These are phyloP conservation scores for Leccinum ochraceum DNA, from an alignment of 768 basidiomycete genomes.

Conservation along the genomic window DNA sequence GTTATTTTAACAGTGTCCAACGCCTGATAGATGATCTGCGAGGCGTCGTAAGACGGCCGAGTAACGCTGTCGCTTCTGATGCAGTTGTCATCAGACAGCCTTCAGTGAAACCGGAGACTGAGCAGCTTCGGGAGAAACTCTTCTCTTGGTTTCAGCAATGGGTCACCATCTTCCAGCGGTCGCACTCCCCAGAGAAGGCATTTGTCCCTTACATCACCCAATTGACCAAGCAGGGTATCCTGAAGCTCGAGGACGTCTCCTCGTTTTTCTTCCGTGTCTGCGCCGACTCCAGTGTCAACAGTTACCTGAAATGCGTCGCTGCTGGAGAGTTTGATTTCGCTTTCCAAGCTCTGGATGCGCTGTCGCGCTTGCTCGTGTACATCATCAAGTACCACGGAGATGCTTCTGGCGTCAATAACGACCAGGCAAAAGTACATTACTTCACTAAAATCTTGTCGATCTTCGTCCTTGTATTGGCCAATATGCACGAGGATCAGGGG, in stretches of 20 bases:
- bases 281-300: conserved; percentile 90
- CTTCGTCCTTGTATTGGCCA: conserved; percentile 93
- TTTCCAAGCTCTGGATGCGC: conserved; percentile 93
- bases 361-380: conserved; percentile 93
- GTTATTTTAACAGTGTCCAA: conserved; percentile 50
- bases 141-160: conserved; percentile 90
- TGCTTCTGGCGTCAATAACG: conserved; percentile 87
- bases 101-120: conserved; percentile 67
- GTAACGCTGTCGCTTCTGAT: conserved; percentile 41
- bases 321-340: conserved; percentile 73
- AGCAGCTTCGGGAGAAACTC: conserved; percentile 73
- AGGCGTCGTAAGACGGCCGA: conserved; percentile 54
- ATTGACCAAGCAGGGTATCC: conserved; percentile 92
- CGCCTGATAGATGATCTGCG: conserved; percentile 81
- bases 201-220: conserved; percentile 98
- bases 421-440: conserved; percentile 97
- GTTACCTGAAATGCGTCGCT: conserved; percentile 75
- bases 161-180: conserved; percentile 92
- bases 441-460: conserved; percentile 97
- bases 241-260: conserved; percentile 94
- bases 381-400: conserved; percentile 99
- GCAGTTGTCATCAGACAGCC: conserved; percentile 42
- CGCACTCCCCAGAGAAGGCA: conserved; percentile 87
- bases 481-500: conserved; percentile 93
- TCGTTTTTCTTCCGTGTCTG: conserved; percentile 99